Evolutionary conservation across 768 basidiomycete species (phyloP).

Genomic region (Boletellus ananas): DNA sequence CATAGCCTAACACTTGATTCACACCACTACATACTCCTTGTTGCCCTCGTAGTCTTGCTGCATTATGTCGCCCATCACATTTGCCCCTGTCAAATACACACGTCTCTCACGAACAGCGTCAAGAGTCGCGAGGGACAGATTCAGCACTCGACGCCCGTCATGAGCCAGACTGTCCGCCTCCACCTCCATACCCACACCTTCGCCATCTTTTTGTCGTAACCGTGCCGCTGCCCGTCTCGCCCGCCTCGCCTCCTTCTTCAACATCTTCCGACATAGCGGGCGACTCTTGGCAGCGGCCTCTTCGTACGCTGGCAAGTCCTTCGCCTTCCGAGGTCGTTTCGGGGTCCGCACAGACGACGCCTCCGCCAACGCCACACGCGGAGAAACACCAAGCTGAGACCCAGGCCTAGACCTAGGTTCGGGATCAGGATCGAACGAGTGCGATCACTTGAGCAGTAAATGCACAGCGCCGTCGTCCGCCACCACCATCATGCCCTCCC

Average conservation of each 20-base stretch:
- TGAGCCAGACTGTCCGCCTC: slow-evolving; percentile 19
- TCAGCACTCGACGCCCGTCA: slow-evolving; percentile 19
- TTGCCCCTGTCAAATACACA: too few species aligned
- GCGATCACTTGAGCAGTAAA: slow-evolving; percentile 28
- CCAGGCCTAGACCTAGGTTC: neutral
- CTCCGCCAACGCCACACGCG: neutral
- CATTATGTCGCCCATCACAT: too few species aligned
- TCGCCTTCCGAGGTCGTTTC: slow-evolving; percentile 58
- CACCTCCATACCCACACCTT: slow-evolving; percentile 38
- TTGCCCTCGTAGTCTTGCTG: too few species aligned
- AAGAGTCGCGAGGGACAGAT: too few species aligned
- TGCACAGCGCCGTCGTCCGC: slow-evolving; percentile 37
- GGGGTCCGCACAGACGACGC: slow-evolving; percentile 31
- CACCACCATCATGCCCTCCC: slow-evolving; percentile 33
- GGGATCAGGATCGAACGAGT: slow-evolving; percentile 6
- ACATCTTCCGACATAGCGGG: slow-evolving; percentile 52
- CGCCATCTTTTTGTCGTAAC: slow-evolving; percentile 2
- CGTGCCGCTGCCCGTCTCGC: slow-evolving; percentile 50
- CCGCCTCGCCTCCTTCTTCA: slow-evolving; percentile 65
- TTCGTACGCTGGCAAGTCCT: slow-evolving; percentile 53
- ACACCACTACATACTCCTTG: too few species aligned
- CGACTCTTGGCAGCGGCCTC: slow-evolving; percentile 38
- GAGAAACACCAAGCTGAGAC: too few species aligned
- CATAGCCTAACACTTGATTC: too few species aligned
- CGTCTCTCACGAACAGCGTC: too few species aligned